Evolutionary conservation across 192 early-diverging fungal genomes (phyloP).

Genomic region (Piromyces sp.): DNA sequence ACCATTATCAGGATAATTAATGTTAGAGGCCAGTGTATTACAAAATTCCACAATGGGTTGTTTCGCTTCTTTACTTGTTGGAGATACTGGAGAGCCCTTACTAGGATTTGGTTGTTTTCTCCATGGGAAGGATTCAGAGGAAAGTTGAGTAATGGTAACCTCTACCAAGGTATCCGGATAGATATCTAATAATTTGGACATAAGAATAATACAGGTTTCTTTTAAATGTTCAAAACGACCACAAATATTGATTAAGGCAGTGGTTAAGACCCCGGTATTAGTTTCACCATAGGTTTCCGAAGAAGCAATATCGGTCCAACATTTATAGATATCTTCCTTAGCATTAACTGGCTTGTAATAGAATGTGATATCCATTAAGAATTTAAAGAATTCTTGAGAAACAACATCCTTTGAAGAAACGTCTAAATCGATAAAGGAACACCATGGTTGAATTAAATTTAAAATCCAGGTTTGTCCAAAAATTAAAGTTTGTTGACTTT

Average conservation of each 20-base stretch:
- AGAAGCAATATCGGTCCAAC: conserved; percentile 13
- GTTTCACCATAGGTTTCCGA: conserved; percentile 11
- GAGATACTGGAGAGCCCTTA: not conserved
- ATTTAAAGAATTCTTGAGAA: conserved; percentile 22
- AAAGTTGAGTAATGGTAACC: conserved; percentile 6
- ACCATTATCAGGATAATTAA: conserved; percentile 17
- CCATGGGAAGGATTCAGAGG: conserved; percentile 18
- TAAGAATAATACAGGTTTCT: conserved; percentile 6
- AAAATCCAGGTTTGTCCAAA: conserved; percentile 16
- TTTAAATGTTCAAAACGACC: conserved; percentile 10
- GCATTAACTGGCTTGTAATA: conserved; percentile 9
- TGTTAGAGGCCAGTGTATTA: conserved; percentile 1
- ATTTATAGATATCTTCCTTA: conserved; percentile 11
- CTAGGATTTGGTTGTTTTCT: not conserved
- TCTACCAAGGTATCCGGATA: conserved; percentile 13
- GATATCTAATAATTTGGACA: conserved; percentile 3
- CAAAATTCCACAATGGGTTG: not conserved
- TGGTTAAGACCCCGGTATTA: conserved; percentile 15
- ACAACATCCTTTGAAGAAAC: conserved; percentile 14
- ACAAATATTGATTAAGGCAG: conserved; percentile 16
- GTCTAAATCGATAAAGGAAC: conserved; percentile 12
- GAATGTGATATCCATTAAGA: conserved; percentile 25
- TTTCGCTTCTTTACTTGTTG: not conserved
- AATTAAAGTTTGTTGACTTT: conserved; percentile 9
- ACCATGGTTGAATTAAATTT: conserved; percentile 25